phyloP scores from a whole-genome alignment of 2,329 filamentous ascomycete species.

The Pleomassaria siparia region DNA sequence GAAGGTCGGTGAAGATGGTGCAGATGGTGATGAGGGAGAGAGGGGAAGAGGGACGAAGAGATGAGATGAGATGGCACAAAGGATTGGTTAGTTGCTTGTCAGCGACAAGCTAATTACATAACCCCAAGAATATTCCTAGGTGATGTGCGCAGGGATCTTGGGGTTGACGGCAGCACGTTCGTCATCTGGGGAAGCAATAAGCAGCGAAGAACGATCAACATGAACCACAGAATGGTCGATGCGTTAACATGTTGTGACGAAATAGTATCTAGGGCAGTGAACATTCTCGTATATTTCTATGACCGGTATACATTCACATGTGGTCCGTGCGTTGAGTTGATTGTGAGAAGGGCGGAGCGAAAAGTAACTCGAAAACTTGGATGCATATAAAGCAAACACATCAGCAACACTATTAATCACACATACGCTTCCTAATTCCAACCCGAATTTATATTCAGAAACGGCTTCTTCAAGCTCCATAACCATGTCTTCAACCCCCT shows the following conservation, averaged over 20 bases:
- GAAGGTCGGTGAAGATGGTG: background rate
- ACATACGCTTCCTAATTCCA: background rate
- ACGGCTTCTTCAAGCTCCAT: background rate
- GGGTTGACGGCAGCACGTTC: background rate
- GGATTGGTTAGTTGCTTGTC: background rate
- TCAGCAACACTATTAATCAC: background rate
- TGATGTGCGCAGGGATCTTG: slow-evolving; percentile 7
- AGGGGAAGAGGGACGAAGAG: background rate
- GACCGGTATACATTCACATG: background rate
- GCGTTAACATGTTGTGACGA: too few relatives aligned
- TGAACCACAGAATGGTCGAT: background rate
- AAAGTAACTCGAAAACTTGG: background rate
- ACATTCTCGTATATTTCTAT: background rate
- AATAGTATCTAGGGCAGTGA: too few relatives aligned
- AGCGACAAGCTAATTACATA: too few relatives aligned
- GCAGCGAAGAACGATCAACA: background rate
- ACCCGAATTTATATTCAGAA: background rate
- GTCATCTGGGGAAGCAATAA: background rate
- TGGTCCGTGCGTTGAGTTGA: slow-evolving; percentile 3
- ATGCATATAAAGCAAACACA: background rate
- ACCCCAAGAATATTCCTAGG: background rate
- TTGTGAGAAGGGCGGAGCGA: slow-evolving; percentile 3
- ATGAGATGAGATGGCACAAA: background rate
- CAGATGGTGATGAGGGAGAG: background rate
- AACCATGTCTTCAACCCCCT: slow-evolving; percentile 6